Conservation (phyloP, 2,329 filamentous ascomycete genomes). For the Arthrobotrys entomopaga region DNA sequence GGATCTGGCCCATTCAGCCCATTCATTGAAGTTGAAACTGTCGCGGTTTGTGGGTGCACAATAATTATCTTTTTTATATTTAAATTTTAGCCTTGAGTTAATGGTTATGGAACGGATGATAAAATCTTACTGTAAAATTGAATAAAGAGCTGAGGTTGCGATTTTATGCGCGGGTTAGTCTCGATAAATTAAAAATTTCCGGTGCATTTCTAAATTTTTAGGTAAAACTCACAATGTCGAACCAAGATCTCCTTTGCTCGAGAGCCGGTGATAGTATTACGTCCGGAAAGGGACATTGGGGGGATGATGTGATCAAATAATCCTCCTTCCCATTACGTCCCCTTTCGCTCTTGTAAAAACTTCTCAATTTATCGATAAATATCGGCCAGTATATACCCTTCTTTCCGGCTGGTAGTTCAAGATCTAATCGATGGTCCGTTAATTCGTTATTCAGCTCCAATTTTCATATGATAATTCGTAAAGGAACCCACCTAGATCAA, state of each 20-base stretch:
- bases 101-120: conserved; percentile 58
- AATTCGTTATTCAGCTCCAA: background rate
- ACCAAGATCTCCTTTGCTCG: conserved; percentile 38
- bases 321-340: conserved; percentile 64
- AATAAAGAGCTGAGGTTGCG: conserved; percentile 36
- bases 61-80: conserved; percentile 70
- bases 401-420: conserved; percentile 25
- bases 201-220: no score
- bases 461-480: background rate
- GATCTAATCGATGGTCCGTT: conserved; percentile 12
- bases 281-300: conserved; percentile 75
- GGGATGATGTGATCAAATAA: conserved; percentile 72
- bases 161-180: background rate
- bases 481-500: conserved; percentile 42
- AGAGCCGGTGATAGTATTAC: conserved; percentile 38
- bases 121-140: conserved; percentile 61
- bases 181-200: no score
- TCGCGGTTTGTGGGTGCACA: conserved; percentile 67
- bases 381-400: conserved; percentile 38
- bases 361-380: conserved; percentile 45
- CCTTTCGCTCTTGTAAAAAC: conserved; percentile 17
- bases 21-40: conserved; percentile 61
- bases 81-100: conserved; percentile 61
- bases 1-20: conserved; percentile 73
- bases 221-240: conserved; percentile 36